A percentile compares a stretch with the other conserved stretches of the same genome.
These are phyloP conservation scores for Wallacemonas sp. DNA, from an alignment of 208 protist genomes.

Conservation along the genomic window DNA sequence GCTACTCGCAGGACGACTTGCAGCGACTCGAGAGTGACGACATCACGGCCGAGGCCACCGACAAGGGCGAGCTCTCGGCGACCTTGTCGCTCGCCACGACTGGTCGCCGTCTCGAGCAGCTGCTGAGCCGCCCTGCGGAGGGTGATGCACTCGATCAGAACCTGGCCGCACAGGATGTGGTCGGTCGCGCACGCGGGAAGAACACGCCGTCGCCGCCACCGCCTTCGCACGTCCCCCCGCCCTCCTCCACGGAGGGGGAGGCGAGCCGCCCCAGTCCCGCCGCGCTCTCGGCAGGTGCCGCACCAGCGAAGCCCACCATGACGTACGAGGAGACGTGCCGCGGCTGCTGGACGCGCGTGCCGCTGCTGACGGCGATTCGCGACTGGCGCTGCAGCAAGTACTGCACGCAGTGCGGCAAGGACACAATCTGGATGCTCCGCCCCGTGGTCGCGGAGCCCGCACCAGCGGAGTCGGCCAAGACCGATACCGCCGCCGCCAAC, in stretches of 20 bases:
- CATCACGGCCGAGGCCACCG: neutral
- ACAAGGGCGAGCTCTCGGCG: conserved; percentile 15
- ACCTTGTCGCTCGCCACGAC: neutral
- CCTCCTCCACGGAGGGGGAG: no score
- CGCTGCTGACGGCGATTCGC: conserved; percentile 41
- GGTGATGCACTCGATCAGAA: neutral
- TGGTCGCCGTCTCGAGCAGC: conserved; percentile 42
- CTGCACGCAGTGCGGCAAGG: conserved; percentile 59
- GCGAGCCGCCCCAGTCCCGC: neutral
- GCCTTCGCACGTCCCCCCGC: no score
- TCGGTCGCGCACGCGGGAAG: neutral
- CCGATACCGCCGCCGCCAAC: neutral
- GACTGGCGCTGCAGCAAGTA: conserved; percentile 79
- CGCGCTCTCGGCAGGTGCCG: neutral
- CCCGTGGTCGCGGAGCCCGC: conserved; percentile 33
- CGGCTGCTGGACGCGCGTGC: conserved; percentile 47
- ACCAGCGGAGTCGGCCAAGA: neutral
- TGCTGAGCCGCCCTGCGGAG: conserved; percentile 41
- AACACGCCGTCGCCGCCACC: neutral
- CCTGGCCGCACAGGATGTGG: conserved; percentile 7
- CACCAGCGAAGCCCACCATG: neutral
- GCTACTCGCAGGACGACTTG: conserved; percentile 80
- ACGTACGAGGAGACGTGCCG: conserved; percentile 69
- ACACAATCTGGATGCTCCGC: conserved; percentile 74
- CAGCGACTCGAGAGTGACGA: conserved; percentile 41